Base-by-base conservation (phyloP, 352 stramenopile genomes). In the Phytophthora foliorum region DNA sequence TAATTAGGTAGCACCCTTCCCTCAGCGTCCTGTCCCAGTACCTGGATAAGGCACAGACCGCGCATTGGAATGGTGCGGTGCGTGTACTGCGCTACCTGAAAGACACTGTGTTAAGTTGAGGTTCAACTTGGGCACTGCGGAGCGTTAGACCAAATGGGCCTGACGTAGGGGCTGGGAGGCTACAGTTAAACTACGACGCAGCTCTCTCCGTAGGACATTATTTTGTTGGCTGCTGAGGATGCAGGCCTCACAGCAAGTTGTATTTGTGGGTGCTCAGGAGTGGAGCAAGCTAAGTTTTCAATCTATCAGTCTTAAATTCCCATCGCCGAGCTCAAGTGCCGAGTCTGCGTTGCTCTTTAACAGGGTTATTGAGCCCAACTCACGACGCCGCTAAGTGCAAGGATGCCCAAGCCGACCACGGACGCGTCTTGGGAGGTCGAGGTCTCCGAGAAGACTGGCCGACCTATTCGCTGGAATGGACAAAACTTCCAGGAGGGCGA, bases 1-100 rank as follows among this genome's bases (percentile, higher is more conserved):
- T 36, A 6, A 36, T n/a, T n/a, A n/a, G n/a, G n/a, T n/a, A n/a
- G n/a, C n/a, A n/a, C n/a, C n/a, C n/a, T n/a, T n/a, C n/a, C n/a
- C n/a, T n/a, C n/a, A n/a, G n/a, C 8, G 27, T 31, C 6, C 46
- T 75, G n/a, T 70, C 67, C 0, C 67, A 72, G 24, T 71, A 67
- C 41, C 10, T 75, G 6, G 41, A 73, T 4, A 60, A 67, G 1
- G 44, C 61, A 8, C 67, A 57, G 2, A 13, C 39, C 13, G 19
- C 67, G 11, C 67, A 71, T 7, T 75, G 60, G 67, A n/a, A 29
- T 14, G 61, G 53, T 46, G 55, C 61, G 4, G 48, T 75, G 14
- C 52, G 45, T 6, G 61, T 71, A 5, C n/a, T n/a, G n/a, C n/a
- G 31, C 31, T 36, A 11, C 10, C 46, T 75, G 1, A 75, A 70